These are phyloP conservation scores for Carnegiea gigantea DNA, from an alignment of 179 eudicot genomes.

Conservation along the genomic window DNA sequence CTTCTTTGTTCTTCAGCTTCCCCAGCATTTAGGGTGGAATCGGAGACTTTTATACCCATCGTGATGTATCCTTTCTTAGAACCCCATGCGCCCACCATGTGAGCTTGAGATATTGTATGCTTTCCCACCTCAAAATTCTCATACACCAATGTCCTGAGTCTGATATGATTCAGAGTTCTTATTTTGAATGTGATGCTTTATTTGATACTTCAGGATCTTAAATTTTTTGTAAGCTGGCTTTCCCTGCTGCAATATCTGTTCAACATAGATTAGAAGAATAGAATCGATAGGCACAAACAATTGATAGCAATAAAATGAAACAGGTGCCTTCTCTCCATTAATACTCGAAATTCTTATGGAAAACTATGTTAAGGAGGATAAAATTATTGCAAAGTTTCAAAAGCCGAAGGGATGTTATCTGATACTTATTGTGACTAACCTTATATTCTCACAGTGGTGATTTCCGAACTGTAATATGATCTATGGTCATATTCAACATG, in stretches of 20 bases:
- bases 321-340: neutral
- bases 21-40: neutral
- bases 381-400: neutral
- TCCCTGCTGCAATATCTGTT: neutral
- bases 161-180: too few species aligned
- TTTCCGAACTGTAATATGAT: neutral
- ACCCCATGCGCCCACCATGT: neutral
- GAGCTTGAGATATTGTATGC: neutral
- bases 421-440: neutral
- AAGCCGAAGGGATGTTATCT: neutral
- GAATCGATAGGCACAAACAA: neutral
- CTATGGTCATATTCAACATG: neutral
- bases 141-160: neutral
- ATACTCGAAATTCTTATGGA: neutral
- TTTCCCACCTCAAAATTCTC: neutral
- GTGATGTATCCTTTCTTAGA: neutral
- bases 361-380: neutral
- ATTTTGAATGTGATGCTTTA: too few species aligned
- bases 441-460: neutral
- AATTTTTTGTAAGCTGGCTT: too few species aligned
- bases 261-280: neutral
- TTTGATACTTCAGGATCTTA: too few species aligned
- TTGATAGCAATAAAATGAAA: neutral
- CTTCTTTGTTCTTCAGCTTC: neutral
- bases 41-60: neutral